Evolutionary conservation across 495 filamentous ascomycete species (phyloP).

Genomic region (Amniculicola lignicola): DNA sequence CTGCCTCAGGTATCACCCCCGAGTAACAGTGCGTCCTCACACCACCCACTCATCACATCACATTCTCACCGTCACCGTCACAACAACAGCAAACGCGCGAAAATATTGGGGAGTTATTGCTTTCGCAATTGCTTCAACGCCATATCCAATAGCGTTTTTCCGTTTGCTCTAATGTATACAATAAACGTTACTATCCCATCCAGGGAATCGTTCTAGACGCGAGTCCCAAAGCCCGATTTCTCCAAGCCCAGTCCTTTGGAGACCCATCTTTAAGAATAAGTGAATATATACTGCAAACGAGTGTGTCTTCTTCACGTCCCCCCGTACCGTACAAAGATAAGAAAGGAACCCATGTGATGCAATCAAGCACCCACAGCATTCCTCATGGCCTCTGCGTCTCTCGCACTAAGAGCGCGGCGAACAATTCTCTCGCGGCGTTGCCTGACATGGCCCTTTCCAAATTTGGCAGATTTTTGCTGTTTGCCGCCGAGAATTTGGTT

Average conservation of each 20-base stretch:
- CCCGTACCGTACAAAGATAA: neutral
- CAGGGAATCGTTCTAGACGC: neutral
- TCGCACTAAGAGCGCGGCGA: constrained; percentile 3
- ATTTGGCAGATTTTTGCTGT: neutral
- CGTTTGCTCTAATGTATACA: too few relatives aligned
- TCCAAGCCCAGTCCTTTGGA: neutral
- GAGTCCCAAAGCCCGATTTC: neutral
- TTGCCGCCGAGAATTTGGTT: neutral
- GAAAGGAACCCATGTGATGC: neutral
- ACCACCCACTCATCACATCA: too few relatives aligned
- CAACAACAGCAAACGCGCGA: too few relatives aligned
- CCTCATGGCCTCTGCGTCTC: constrained; percentile 4
- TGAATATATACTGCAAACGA: neutral
- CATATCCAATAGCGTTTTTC: too few relatives aligned
- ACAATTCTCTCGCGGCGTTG: neutral
- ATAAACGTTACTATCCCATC: neutral
- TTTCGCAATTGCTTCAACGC: too few relatives aligned
- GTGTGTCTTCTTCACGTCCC: too few relatives aligned
- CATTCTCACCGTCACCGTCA: too few relatives aligned
- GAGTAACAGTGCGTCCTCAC: too few relatives aligned
- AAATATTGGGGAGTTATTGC: too few relatives aligned
- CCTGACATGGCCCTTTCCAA: neutral
- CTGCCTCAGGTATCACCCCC: too few relatives aligned
- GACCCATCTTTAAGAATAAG: neutral
- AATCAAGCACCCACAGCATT: neutral